A percentile compares a stretch with the other conserved stretches of the same genome.
Evolutionary conservation across 192 early-diverging fungal genomes (phyloP).

Genomic region (Backusella tarrabulga): DNA sequence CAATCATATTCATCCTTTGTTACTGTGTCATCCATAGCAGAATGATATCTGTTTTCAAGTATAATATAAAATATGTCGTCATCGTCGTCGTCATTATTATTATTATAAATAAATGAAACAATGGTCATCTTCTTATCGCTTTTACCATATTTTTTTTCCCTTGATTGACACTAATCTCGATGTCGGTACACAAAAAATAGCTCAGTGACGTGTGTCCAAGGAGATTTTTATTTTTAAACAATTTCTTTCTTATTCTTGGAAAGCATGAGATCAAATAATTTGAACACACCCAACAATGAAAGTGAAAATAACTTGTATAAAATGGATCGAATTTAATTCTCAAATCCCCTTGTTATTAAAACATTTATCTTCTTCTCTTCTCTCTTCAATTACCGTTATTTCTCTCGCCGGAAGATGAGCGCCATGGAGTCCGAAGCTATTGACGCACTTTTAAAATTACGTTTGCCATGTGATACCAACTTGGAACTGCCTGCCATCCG

Average conservation of each 20-base stretch:
- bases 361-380: background rate
- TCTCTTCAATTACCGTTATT: background rate
- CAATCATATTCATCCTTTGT: background rate
- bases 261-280: background rate
- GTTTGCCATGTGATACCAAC: background rate
- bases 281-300: background rate
- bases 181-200: background rate
- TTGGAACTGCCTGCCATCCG: background rate
- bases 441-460: conserved; percentile 1
- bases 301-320: background rate
- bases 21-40: background rate
- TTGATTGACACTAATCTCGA: background rate
- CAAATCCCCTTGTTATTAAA: background rate
- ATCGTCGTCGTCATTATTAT: background rate
- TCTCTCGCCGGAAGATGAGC: background rate
- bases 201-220: background rate
- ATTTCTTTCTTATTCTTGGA: too few species aligned
- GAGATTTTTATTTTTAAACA: background rate
- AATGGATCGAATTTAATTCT: background rate
- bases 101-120: background rate
- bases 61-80: background rate
- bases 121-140: background rate
- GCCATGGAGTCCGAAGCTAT: background rate
- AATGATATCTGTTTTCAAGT: background rate
- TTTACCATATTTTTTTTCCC: too few species aligned